Evolutionary conservation across 2,329 filamentous ascomycete species (phyloP).

Genomic region (Penicillium fuscoglaucum): DNA sequence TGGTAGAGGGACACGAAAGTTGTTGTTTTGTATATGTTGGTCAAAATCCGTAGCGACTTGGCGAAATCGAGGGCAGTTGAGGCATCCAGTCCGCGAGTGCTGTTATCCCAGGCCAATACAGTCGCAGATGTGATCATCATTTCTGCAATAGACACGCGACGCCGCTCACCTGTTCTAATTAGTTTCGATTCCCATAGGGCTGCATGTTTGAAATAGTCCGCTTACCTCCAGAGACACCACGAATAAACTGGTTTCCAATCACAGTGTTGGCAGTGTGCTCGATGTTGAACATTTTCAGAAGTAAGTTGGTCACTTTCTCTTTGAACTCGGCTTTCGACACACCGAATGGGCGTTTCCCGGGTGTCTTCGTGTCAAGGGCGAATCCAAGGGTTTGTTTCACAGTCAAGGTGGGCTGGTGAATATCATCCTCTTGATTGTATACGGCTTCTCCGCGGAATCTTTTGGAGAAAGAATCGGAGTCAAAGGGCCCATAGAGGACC

Average conservation of each 20-base stretch:
- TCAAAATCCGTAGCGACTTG: constrained; percentile 74
- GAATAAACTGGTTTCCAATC: constrained; percentile 78
- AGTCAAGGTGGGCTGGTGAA: constrained; percentile 81
- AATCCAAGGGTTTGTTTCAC: constrained; percentile 86
- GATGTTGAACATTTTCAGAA: constrained; percentile 92
- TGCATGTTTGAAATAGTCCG: background rate
- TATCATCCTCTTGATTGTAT: constrained; percentile 84
- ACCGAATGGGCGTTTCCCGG: constrained; percentile 73
- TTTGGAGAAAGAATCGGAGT: constrained; percentile 66
- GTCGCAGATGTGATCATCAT: constrained; percentile 75
- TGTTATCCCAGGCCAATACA: constrained; percentile 74
- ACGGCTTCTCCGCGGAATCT: constrained; percentile 78
- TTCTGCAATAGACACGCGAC: constrained; percentile 79
- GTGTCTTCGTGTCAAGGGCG: constrained; percentile 80
- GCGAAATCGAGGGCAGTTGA: constrained; percentile 67
- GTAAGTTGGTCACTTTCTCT: constrained; percentile 67
- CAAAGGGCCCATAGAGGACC: constrained; percentile 74
- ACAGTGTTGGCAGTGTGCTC: constrained; percentile 83
- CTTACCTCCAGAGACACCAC: constrained; percentile 67
- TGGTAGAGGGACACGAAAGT: constrained; percentile 88
- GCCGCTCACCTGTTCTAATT: constrained; percentile 61
- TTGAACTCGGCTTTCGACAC: constrained; percentile 74
- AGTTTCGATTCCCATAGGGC: background rate
- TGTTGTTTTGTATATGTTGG: constrained; percentile 78
- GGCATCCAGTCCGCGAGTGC: constrained; percentile 67